phyloP scores from a whole-genome alignment of 2,329 filamentous ascomycete species.

The Hypoxylon sp. region DNA sequence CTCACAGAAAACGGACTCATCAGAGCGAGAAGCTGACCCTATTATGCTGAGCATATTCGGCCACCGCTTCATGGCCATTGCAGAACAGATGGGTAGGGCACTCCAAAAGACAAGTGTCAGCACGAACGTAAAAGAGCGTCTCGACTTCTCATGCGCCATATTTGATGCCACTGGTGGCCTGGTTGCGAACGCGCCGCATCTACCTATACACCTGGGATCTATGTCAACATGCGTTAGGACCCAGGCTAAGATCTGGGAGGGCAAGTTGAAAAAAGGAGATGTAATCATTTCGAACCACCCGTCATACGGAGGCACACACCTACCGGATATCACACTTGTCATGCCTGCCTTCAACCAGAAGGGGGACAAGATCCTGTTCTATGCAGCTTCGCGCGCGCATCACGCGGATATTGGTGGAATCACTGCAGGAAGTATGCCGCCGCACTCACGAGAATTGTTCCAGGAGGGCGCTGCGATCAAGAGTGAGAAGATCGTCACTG shows the following conservation, averaged over 20 bases:
- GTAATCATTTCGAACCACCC: constrained; percentile 89
- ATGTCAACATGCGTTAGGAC: constrained; percentile 89
- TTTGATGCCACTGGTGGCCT: constrained; percentile 83
- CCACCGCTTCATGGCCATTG: constrained; percentile 88
- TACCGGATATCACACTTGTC: constrained; percentile 86
- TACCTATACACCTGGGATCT: constrained; percentile 85
- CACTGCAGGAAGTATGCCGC: constrained; percentile 81
- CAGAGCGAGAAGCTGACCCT: constrained; percentile 73
- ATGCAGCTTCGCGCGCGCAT: constrained; percentile 84
- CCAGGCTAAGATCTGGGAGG: constrained; percentile 85
- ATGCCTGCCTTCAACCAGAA: constrained; percentile 79
- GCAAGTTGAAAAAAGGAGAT: constrained; percentile 82
- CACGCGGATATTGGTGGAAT: constrained; percentile 87
- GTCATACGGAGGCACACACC: constrained; percentile 85
- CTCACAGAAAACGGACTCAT: constrained; percentile 47
- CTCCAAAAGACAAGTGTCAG: constrained; percentile 85
- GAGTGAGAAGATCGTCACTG: constrained; percentile 77
- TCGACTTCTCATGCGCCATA: constrained; percentile 87
- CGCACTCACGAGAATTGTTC: constrained; percentile 72
- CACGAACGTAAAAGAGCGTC: constrained; percentile 84
- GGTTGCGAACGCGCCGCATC: constrained; percentile 84
- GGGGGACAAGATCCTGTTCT: constrained; percentile 82
- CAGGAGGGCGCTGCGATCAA: constrained; percentile 72
- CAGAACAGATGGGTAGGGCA: constrained; percentile 85
- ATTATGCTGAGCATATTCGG: constrained; percentile 85